phyloP scores from a whole-genome alignment of 2,329 filamentous ascomycete genomes.

The Cladosporium sp. region DNA sequence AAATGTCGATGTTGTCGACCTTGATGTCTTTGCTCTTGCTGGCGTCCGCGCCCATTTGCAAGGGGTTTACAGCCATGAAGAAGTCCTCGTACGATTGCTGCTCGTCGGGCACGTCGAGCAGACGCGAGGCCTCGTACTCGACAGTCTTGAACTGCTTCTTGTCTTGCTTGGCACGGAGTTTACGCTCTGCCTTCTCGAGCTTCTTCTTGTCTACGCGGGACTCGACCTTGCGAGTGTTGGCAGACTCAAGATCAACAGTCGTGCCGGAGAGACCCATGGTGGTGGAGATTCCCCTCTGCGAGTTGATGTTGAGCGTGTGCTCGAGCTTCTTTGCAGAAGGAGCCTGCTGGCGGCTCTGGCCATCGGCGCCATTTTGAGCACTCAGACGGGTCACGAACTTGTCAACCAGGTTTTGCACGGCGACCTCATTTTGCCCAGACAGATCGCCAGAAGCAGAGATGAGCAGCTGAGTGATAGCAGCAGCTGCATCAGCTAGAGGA shows the following conservation, averaged over 20 bases:
- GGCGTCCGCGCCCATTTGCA: conserved; percentile 76
- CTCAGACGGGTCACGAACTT: conserved; percentile 86
- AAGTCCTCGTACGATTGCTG: conserved; percentile 97
- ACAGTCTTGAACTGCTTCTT: conserved; percentile 98
- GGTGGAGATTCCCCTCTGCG: conserved; percentile 93
- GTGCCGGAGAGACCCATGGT: conserved; percentile 84
- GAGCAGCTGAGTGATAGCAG: conserved; percentile 81
- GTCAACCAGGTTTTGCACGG: conserved; percentile 78
- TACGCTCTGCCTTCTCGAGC: conserved; percentile 95
- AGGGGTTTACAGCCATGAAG: conserved; percentile 98
- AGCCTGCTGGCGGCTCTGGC: conserved; percentile 67
- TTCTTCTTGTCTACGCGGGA: conserved; percentile 98
- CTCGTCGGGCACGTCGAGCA: conserved; percentile 79
- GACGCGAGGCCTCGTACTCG: conserved; percentile 90
- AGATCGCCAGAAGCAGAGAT: conserved; percentile 89
- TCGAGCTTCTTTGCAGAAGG: conserved; percentile 82
- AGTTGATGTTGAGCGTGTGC: conserved; percentile 90
- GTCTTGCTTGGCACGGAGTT: conserved; percentile 97
- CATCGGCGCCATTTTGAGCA: conserved; percentile 66
- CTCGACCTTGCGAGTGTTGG: conserved; percentile 89
- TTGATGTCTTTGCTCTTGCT: conserved; percentile 98
- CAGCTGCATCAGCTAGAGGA: conserved; percentile 80
- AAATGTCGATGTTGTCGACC: conserved; percentile 91
- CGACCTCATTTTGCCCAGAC: conserved; percentile 68
- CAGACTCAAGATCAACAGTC: conserved; percentile 88